phyloP scores from a whole-genome alignment of 2,329 filamentous ascomycete species.

The Penicillium sp. region DNA sequence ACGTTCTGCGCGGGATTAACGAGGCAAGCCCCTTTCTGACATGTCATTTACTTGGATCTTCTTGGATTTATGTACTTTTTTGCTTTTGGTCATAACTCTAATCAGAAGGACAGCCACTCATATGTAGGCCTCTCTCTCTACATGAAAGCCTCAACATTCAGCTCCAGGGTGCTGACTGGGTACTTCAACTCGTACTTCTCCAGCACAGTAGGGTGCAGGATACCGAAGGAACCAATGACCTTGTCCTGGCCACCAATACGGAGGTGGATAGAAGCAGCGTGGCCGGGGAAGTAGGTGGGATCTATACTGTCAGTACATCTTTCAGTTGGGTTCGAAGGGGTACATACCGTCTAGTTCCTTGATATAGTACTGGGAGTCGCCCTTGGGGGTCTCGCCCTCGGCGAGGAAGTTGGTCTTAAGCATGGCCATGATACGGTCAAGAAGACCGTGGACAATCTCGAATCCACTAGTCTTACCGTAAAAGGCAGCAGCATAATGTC shows the following conservation, averaged over 20 bases:
- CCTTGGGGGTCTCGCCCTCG: constrained; percentile 60
- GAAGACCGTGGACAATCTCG: constrained; percentile 88
- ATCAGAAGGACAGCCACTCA: not conserved
- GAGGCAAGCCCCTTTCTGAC: not conserved
- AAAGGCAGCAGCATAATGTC: constrained; percentile 93
- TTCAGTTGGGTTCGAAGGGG: not conserved
- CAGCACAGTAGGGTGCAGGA: constrained; percentile 87
- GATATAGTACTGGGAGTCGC: constrained; percentile 81
- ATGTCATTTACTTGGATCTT: not conserved
- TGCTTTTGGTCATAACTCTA: not conserved
- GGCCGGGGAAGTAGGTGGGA: constrained; percentile 85
- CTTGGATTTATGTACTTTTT: not conserved
- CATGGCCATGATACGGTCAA: constrained; percentile 92
- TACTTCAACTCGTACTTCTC: constrained; percentile 92
- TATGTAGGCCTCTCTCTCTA: constrained; percentile 38
- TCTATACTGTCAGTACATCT: constrained; percentile 48
- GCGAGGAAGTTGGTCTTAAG: constrained; percentile 78
- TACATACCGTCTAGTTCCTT: constrained; percentile 75
- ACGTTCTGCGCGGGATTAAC: not conserved
- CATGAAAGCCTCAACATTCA: constrained; percentile 92
- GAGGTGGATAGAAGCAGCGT: constrained; percentile 80
- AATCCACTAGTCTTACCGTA: constrained; percentile 94
- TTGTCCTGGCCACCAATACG: constrained; percentile 70
- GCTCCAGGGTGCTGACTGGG: constrained; percentile 88
- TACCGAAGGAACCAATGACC: constrained; percentile 85